Evolutionary conservation across 768 basidiomycete genomes (phyloP), one percentile per base, ranked within the genome.

Genomic region (Pleurotus sapidus): DNA sequence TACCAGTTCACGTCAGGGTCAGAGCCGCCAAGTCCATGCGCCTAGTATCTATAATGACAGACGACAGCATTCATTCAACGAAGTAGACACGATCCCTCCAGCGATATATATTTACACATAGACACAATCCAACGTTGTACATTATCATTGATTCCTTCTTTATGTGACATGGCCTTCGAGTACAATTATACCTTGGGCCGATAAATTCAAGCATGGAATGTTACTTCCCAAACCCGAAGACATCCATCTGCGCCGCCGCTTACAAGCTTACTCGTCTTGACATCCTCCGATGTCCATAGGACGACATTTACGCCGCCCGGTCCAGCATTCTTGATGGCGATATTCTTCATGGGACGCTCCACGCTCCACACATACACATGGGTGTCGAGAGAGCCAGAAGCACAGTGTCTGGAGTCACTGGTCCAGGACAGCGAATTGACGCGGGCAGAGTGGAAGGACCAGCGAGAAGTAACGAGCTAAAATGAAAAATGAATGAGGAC

Each of bases 321-420:
- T 38, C 86, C 86, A 0, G 91, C 93, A 59, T 94, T 94, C 77
- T 87, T 88, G 68, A 98, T 86, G 24, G 86, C 80, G 37, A 94
- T 84, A 62, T 89, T 91, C 70, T 81, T 86, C 69, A 84, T 72
- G 7, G 88, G 86, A 65, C 84, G 81, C 45, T 74, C 74, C 27
- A 93, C 84, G 61, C 87, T 86, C 86, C 91, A 98, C 23, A 98
- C 55, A 65, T 94, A 97, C 4, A 96, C 84, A 62, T 93, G 84
- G 27, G 95, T 95, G 68, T 98, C 96, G n/a, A 96, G 79, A 17
- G 93, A 92, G 9, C 89, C 94, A 3, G 93, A 94, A 9, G 87
- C 95, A 60, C 90, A 82, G 65, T 95, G 86, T 59, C 79, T 78
- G 5, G 87, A 86, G 65, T 91, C 86, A 5, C 82, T 63, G 5